Evolutionary conservation across 805 yeast species (phyloP).

Genomic region (Candida ortonii): DNA sequence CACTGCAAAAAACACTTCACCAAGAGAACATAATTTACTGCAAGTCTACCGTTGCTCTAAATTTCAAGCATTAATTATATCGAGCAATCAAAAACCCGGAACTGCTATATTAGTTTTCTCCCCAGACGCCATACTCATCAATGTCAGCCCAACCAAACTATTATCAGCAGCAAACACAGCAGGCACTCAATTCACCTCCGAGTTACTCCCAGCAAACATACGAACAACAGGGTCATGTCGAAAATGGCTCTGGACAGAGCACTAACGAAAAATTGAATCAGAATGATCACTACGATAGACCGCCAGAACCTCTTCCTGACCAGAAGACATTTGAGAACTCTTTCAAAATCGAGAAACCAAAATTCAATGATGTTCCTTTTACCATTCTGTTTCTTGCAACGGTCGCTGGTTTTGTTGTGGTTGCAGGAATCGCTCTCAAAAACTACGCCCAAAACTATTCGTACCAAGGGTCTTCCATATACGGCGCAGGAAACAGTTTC

Average conservation of each 20-base stretch:
- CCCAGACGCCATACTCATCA: too few relatives aligned
- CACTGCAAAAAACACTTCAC: too few relatives aligned
- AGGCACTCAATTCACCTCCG: conserved; percentile 11
- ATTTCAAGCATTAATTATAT: too few relatives aligned
- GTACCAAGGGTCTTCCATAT: conserved; percentile 62
- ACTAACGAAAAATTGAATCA: conserved; percentile 15
- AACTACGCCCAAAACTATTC: conserved; percentile 58
- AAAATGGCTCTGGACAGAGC: conserved; percentile 6
- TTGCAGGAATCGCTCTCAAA: conserved; percentile 65
- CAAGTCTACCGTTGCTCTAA: too few relatives aligned
- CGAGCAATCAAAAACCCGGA: too few relatives aligned
- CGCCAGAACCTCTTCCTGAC: conserved; percentile 33
- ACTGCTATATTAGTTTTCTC: too few relatives aligned
- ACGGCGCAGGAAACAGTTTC: conserved; percentile 48
- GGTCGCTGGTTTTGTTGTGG: conserved; percentile 63
- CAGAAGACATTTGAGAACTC: conserved; percentile 55
- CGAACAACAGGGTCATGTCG: conserved; percentile 11
- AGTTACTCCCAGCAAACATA: conserved; percentile 5
- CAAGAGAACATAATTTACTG: too few relatives aligned
- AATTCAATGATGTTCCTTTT: conserved; percentile 69
- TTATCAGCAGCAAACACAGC: conserved; percentile 15
- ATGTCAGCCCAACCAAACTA: too few relatives aligned
- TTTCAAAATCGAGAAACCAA: conserved; percentile 62
- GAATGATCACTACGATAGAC: conserved; percentile 20
- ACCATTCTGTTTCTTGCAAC: conserved; percentile 43